Percentiles rank a stretch among this genome's conserved stretches.
Conservation (phyloP, 2,329 filamentous ascomycete genomes). For the Cercospora janseana region DNA sequence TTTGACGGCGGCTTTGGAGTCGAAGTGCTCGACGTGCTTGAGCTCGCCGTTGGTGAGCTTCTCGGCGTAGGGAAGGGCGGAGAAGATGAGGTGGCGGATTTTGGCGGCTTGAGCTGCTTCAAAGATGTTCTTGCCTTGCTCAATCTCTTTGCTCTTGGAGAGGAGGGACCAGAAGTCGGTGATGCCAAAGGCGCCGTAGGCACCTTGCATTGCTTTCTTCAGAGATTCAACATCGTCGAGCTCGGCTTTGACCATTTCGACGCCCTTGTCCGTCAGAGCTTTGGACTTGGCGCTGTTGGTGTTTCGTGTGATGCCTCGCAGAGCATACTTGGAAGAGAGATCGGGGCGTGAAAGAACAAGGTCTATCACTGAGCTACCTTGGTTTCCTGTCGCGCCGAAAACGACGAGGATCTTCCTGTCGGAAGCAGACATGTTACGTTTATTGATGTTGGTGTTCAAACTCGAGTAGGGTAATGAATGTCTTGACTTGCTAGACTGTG, state of each 20-base stretch:
- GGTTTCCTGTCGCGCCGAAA: slow-evolving; percentile 60
- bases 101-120: slow-evolving; percentile 33
- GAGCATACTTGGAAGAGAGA: slow-evolving; percentile 49
- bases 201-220: slow-evolving; percentile 46
- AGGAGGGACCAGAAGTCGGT: slow-evolving; percentile 53
- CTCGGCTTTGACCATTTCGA: slow-evolving; percentile 55
- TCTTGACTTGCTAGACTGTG: background rate
- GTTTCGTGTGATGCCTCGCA: slow-evolving; percentile 59
- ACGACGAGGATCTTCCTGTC: slow-evolving; percentile 52
- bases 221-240: slow-evolving; percentile 49
- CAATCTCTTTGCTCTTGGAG: slow-evolving; percentile 35
- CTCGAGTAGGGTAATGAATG: background rate
- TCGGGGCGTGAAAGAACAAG: slow-evolving; percentile 45
- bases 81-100: slow-evolving; percentile 44
- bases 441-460: background rate
- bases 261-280: slow-evolving; percentile 47
- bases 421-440: slow-evolving; percentile 17
- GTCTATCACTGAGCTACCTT: slow-evolving; percentile 57
- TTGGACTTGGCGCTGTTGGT: slow-evolving; percentile 46
- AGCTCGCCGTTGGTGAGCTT: slow-evolving; percentile 36
- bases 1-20: slow-evolving; percentile 40
- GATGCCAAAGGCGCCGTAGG: slow-evolving; percentile 53
- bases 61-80: slow-evolving; percentile 32
- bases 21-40: slow-evolving; percentile 40
- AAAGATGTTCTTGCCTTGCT: slow-evolving; percentile 39